Percentiles rank a stretch among this genome's conserved stretches.
Conservation (phyloP, 441 rosid species). For the Mallotus japonicus region DNA sequence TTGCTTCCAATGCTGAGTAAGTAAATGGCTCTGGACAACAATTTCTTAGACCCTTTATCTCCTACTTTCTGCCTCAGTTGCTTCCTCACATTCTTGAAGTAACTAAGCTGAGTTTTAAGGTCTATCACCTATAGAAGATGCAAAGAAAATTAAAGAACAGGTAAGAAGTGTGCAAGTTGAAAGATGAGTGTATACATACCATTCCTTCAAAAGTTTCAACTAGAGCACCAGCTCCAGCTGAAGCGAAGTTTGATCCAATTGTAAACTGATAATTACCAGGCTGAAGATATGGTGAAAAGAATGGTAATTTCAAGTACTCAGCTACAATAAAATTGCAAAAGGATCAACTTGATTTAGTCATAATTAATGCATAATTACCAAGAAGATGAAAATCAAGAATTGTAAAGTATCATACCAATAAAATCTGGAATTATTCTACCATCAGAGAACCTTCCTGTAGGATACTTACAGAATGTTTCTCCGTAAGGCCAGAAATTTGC, state of each 20-base stretch:
- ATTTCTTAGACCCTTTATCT: constrained; percentile 23
- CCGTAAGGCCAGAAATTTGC: constrained; percentile 38
- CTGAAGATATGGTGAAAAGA: constrained; percentile 40
- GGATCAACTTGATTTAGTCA: too few species aligned
- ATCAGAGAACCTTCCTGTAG: constrained; percentile 38
- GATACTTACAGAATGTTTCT: constrained; percentile 27
- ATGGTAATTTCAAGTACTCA: constrained; percentile 36
- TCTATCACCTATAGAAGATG: constrained; percentile 23
- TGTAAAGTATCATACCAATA: constrained; percentile 26
- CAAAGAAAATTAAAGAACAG: background rate
- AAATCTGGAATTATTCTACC: constrained; percentile 47
- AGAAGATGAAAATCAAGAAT: background rate
- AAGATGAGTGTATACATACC: constrained; percentile 26
- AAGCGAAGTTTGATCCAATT: constrained; percentile 48
- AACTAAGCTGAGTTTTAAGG: constrained; percentile 37
- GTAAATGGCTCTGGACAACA: constrained; percentile 42
- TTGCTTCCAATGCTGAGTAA: constrained; percentile 41
- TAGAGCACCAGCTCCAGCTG: constrained; percentile 55
- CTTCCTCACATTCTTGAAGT: constrained; percentile 38
- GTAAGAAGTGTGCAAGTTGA: background rate
- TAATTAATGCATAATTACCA: background rate
- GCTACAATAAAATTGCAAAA: constrained; percentile 21
- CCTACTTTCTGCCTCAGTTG: constrained; percentile 34
- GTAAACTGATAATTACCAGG: constrained; percentile 27
- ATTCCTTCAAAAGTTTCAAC: constrained; percentile 37